A percentile compares a stretch with the other conserved stretches of the same genome.
Conservation (phyloP, 75 land plant species). For the Cunninghamia lanceolata region DNA sequence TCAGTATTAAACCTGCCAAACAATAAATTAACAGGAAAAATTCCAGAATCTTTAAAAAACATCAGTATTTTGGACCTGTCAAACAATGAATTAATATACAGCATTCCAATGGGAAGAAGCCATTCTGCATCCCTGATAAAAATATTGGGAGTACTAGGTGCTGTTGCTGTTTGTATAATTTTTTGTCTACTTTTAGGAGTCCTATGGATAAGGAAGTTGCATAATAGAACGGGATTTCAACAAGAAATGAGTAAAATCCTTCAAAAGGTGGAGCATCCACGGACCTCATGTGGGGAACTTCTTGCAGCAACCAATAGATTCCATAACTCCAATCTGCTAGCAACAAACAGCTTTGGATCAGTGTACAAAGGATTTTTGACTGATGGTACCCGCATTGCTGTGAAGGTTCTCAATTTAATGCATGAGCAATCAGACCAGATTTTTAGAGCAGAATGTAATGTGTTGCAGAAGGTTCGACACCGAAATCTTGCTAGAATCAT, state of each 20-base stretch:
- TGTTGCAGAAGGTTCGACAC: conserved; percentile 36
- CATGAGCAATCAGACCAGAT: conserved; percentile 24
- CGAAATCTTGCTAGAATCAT: conserved; percentile 36
- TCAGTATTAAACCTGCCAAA: too few relatives aligned
- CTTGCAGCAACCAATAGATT: conserved; percentile 18
- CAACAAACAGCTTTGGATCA: too few relatives aligned
- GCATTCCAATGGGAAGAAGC: too few relatives aligned
- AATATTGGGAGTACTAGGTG: too few relatives aligned
- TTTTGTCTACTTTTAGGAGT: too few relatives aligned
- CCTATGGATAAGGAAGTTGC: too few relatives aligned
- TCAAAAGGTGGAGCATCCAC: background rate
- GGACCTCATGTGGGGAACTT: background rate
- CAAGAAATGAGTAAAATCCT: background rate
- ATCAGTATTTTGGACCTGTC: too few relatives aligned
- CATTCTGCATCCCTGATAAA: too few relatives aligned
- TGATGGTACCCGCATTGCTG: conserved; percentile 34
- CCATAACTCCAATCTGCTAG: conserved; percentile 28
- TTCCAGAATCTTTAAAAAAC: too few relatives aligned
- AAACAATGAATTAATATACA: background rate
- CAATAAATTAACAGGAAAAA: too few relatives aligned
- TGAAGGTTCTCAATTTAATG: conserved; percentile 32
- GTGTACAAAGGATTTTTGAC: background rate
- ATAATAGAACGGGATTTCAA: too few relatives aligned
- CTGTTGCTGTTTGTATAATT: too few relatives aligned
- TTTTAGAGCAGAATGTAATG: conserved; percentile 42